Evolutionary conservation across 2,329 filamentous ascomycete species (phyloP), one percentile per base, ranked within the genome.

Genomic region (Fusarium sp.): DNA sequence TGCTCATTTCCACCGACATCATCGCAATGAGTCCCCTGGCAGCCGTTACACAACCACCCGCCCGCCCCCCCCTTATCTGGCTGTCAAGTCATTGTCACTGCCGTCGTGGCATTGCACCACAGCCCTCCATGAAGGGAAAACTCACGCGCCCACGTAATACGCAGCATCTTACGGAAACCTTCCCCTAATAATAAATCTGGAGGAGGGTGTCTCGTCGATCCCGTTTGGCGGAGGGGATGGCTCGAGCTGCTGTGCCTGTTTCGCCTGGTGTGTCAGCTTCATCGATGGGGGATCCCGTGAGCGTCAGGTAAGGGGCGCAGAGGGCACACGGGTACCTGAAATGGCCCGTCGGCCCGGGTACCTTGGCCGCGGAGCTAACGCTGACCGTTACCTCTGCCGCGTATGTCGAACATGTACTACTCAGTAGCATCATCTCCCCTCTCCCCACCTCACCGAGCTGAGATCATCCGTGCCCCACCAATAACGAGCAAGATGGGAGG

Each of bases 1-100:
- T 56, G 66, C 62, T 78, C 76, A 78, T 78, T 77, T 78, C 76
- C 76, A 78, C 75, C 70, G 67, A 76, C 76, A 77, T 77, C 75
- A 74, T 71, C 35, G 31, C 56, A 58, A 24, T 58, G 47, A 37
- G 37, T 57, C 58, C 37, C 35, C 60, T 34, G 67, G 45, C 58
- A 54, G 38, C 42, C 56, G 52, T 61, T 56, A 57, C 34, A 20
- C 34, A 20, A 20, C 31, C 24, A 47, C 22, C 56, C 56, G 50
- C 68, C 59, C 61, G 59, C 37, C 40, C 47, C 47, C 50, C 40
- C 66, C 47, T 40, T 54, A 37, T 34, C 31, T 50, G 59, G 37
- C 42, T 38, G 52, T 64, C 9, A 29, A 29, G 42, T 24, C 22
- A 47, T 38, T 22, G 14, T 31, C 34, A 38, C 27, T 54, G 47